Evolutionary conservation across 495 filamentous ascomycete species (phyloP), one percentile per base, ranked within the genome.

Genomic region (Aspergillus kassunensis): DNA sequence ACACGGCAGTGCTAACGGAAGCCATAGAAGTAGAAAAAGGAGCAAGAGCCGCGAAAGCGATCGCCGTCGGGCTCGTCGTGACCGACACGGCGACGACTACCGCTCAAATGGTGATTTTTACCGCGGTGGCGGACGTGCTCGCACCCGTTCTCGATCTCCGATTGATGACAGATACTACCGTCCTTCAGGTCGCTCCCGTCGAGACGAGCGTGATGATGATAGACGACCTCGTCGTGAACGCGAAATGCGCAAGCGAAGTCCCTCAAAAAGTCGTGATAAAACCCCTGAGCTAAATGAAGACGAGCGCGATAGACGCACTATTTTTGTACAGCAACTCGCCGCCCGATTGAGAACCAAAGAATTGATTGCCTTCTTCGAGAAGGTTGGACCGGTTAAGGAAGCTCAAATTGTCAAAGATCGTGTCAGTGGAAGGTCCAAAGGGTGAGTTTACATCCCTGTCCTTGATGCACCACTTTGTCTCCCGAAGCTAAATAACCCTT

Each of bases 341-440:
- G 89, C 89, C 45, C 90, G 93, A 59, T 78, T 97, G 51, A 84
- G 91, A 54, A 93, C 90, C 47, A 91, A 89, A 63, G 91, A 99
- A 66, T 79, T 99, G 45, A 89, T 92, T 70, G 81, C 81, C 50
- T 99, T 99, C 66, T 99, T 99, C 65, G 90, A 96, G 70, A 91
- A 92, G 72, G 88, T 92, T 62, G 95, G 95, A 59, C 87, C 89
- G 25, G 93, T 99, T 21, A 95, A 91, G 61, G 95, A 97, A 70
- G 95, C 95, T 45, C 93, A 97, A 71, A 97, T 99, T 61, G 95
- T 99, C n/a, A 97, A 96, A 74, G 95, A 99, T 61, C 80, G 95
- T 51, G 90, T 97, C 49, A 95, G 90, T 71, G 90, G 90, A 55
- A 87, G 95, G 69, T 96, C 91, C 18, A 99, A 99, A 81, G 93